Conservation (phyloP, 345 rosid species). For the Populus simonii region DNA sequence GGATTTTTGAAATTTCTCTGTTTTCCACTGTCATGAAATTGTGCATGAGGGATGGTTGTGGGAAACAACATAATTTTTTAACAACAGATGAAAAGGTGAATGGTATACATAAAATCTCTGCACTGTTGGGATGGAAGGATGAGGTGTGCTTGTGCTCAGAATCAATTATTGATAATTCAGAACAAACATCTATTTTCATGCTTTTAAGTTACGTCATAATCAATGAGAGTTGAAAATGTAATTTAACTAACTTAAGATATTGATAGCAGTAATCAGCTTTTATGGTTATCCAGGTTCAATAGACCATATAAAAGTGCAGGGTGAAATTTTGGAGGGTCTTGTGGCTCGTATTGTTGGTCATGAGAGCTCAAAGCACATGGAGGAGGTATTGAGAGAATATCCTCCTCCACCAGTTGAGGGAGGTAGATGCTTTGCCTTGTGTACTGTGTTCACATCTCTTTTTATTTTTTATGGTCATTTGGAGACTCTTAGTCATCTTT, state of each 20-base stretch:
- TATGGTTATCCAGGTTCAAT: constrained; percentile 55
- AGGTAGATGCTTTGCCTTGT: constrained; percentile 41
- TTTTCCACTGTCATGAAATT: background rate
- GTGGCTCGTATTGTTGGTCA: constrained; percentile 89
- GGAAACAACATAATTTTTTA: background rate
- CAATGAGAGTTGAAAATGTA: background rate
- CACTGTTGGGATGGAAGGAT: background rate
- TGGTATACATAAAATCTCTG: background rate
- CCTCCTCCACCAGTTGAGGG: constrained; percentile 63
- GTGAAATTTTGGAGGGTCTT: constrained; percentile 97
- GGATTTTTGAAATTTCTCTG: background rate
- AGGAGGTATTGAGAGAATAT: constrained; percentile 62
- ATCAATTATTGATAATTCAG: background rate
- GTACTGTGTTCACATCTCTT: background rate
- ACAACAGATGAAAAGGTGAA: background rate
- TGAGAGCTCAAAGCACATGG: constrained; percentile 74
- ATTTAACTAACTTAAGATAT: too few species aligned
- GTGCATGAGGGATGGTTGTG: background rate
- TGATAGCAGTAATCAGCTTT: background rate
- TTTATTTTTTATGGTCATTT: background rate
- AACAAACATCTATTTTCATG: background rate
- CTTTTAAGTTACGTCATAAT: background rate
- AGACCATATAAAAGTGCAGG: constrained; percentile 80
- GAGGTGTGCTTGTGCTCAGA: background rate
- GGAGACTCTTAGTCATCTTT: background rate